These are phyloP conservation scores for Cucumis cinereus DNA, from an alignment of 306 rosid species.

Conservation along the genomic window DNA sequence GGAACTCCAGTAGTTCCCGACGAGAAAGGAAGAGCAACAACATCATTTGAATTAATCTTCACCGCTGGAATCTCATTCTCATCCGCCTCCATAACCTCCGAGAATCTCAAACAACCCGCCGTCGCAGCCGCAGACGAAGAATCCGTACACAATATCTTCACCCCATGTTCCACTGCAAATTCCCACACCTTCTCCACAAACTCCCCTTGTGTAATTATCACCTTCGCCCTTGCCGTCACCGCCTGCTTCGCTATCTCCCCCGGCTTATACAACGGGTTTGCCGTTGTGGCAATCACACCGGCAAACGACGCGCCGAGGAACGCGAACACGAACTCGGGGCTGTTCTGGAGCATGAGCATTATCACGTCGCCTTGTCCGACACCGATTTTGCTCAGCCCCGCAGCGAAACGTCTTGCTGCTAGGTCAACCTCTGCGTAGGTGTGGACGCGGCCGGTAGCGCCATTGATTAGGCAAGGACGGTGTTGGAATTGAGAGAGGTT, in stretches of 20 bases:
- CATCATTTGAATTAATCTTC: slow-evolving; percentile 29
- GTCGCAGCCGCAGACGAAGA: background rate
- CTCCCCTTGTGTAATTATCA: slow-evolving; percentile 30
- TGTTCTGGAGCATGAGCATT: slow-evolving; percentile 57
- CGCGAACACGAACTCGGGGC: slow-evolving; percentile 50
- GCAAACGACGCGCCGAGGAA: slow-evolving; percentile 47
- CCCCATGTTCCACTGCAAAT: background rate
- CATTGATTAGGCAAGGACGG: slow-evolving; percentile 59
- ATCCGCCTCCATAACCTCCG: slow-evolving; percentile 20
- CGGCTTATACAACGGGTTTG: slow-evolving; percentile 48
- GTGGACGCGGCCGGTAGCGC: slow-evolving; percentile 34
- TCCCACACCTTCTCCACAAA: slow-evolving; percentile 45
- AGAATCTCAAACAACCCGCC: slow-evolving; percentile 30
- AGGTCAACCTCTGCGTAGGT: slow-evolving; percentile 39
- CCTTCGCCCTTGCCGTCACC: slow-evolving; percentile 33
- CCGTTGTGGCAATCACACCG: slow-evolving; percentile 50
- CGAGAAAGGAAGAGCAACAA: slow-evolving; percentile 64
- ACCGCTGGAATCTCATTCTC: slow-evolving; percentile 22
- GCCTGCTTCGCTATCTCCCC: slow-evolving; percentile 53
- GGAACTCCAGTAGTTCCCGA: slow-evolving; percentile 72
- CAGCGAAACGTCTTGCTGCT: slow-evolving; percentile 28
- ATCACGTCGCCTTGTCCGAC: slow-evolving; percentile 38
- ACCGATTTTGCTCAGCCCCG: slow-evolving; percentile 36
- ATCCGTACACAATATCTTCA: slow-evolving; percentile 28
- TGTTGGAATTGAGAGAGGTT: slow-evolving; percentile 20